Conservation (phyloP, 352 stramenopile genomes). For the Nothophytophthora sp. region DNA sequence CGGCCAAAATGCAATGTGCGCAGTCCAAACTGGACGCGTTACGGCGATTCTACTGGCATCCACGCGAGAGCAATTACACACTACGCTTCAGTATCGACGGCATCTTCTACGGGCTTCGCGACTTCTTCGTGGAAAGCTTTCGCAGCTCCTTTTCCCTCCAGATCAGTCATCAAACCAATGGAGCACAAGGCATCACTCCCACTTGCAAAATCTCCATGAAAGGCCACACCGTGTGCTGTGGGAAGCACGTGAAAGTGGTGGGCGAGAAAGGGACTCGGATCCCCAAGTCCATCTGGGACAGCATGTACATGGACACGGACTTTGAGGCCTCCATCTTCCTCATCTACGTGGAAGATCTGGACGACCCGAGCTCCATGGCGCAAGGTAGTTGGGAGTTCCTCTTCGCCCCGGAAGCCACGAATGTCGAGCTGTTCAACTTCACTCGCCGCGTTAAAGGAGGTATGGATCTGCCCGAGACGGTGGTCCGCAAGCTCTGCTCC, state of each 20-base stretch:
- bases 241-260: constrained; percentile 77
- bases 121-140: constrained; percentile 75
- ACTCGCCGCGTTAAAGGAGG: constrained; percentile 63
- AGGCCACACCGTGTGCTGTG: constrained; percentile 64
- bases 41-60: constrained; percentile 70
- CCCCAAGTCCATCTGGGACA: constrained; percentile 77
- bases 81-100: constrained; percentile 78
- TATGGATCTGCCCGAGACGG: constrained; percentile 65
- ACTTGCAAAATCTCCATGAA: constrained; percentile 64
- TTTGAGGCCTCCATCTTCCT: constrained; percentile 59
- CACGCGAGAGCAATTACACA: constrained; percentile 71
- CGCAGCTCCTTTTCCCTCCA: constrained; percentile 56
- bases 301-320: constrained; percentile 76
- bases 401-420: constrained; percentile 48
- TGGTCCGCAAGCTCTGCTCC: constrained; percentile 71
- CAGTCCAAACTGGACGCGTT: constrained; percentile 75
- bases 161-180: constrained; percentile 73
- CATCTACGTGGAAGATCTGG: constrained; percentile 65
- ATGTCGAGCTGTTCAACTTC: constrained; percentile 73
- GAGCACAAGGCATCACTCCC: constrained; percentile 60
- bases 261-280: constrained; percentile 78
- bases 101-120: constrained; percentile 76
- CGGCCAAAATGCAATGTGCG: constrained; percentile 54
- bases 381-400: constrained; percentile 70
- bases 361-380: constrained; percentile 28